Evolutionary conservation across 305 asterid species (phyloP), one percentile per base, ranked within the genome.

Genomic region (Solanum hybrid): DNA sequence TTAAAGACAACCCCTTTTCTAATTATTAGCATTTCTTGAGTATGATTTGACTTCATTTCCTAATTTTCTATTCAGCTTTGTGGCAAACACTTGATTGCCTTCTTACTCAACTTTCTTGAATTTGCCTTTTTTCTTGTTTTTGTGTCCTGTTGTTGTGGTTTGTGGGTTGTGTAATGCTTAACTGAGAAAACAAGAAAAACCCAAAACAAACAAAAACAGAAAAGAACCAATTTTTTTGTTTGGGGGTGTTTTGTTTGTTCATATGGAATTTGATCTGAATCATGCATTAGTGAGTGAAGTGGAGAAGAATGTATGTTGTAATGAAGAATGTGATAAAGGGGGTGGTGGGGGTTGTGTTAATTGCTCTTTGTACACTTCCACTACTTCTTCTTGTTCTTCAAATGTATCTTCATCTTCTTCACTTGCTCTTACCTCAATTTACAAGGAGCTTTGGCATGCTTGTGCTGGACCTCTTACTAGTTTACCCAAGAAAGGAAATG

Each of bases 401-500:
- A 95, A 93, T 92, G 95, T 91, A 10, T 93, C 94, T 38, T 93
- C 94, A 77, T 89, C 91, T 88, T 89, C 91, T 79, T 42, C 91
- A 56, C 77, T 17, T 85, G 22, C 22, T 66, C 35, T 93, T 5
- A 90, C 95, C 35, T 94, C 96, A 88, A 91, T 96, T 51, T 95
- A 92, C 85, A 90, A 92, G 90, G 99, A 97, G 95, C 96, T 97
- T 9, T 97, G 99, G 99, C 94, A 96, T 93, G 99, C 99, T 76
- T 95, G 99, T 92, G 98, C 99, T 91, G 98, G 99, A 2, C 99
- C 99, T 36, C 92, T 97, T 11, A 95, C 96, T 24, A 92, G 91
- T 90, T 92, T 97, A 93, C 99, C 99, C 78, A 94, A 91, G 92
- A 96, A 95, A 89, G 99, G 98, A 32, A 94, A 95, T 94, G 94